Conservation (phyloP, 495 filamentous ascomycete species). For the Darksidea phi region DNA sequence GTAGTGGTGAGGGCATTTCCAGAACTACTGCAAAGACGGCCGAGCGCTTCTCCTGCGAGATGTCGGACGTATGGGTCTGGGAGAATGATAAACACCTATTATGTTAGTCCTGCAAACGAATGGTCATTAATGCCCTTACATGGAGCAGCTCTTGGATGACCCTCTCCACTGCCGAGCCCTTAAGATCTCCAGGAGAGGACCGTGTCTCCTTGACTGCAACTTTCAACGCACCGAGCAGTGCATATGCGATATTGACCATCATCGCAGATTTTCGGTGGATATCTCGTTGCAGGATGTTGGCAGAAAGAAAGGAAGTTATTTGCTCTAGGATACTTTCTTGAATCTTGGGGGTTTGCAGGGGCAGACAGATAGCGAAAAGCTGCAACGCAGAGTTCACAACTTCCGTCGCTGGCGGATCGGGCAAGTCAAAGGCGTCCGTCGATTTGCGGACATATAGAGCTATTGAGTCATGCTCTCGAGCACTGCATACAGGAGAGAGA, state of each 20-base stretch:
- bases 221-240: slow-evolving; percentile 75
- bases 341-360: slow-evolving; percentile 81
- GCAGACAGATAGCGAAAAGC: slow-evolving; percentile 85
- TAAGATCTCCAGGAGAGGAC: slow-evolving; percentile 70
- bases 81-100: slow-evolving; percentile 70
- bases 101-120: neutral
- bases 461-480: slow-evolving; percentile 86
- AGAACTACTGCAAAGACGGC: slow-evolving; percentile 81
- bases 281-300: slow-evolving; percentile 76
- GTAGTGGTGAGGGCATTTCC: slow-evolving; percentile 85
- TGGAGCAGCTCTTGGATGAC: slow-evolving; percentile 79
- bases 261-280: slow-evolving; percentile 86
- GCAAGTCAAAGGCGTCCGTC: slow-evolving; percentile 48
- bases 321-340: slow-evolving; percentile 96
- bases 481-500: slow-evolving; percentile 73
- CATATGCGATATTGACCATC: slow-evolving; percentile 82
- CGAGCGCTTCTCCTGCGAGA: slow-evolving; percentile 83
- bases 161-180: slow-evolving; percentile 75
- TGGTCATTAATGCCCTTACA: slow-evolving; percentile 43
- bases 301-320: slow-evolving; percentile 79
- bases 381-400: slow-evolving; percentile 92
- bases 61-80: slow-evolving; percentile 81
- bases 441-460: slow-evolving; percentile 63
- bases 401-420: slow-evolving; percentile 86
- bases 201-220: slow-evolving; percentile 77